Evolutionary conservation across 257 asterid species (phyloP), one percentile per base, ranked within the genome.

Genomic region (Linderniella brevidens): DNA sequence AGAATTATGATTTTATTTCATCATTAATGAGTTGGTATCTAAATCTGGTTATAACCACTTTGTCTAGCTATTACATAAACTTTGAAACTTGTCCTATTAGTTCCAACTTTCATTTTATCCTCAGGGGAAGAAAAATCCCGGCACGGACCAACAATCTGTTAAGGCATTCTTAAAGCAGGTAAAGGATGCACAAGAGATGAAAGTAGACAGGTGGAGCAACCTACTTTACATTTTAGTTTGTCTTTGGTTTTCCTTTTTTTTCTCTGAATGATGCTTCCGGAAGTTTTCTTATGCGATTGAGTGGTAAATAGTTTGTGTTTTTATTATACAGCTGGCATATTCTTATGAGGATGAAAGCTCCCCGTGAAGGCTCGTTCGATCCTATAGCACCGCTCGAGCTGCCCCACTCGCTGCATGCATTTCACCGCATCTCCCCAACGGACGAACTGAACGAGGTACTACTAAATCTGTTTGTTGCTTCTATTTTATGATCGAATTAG

Each of bases 121-220:
- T 19, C 47, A 90, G 99, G 99, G 99, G 56, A 90, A 79, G 69
- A 90, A 58, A 60, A 90, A 85, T 70, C 99, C 99, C 35, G 92
- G 92, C 51, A 81, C 93, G 37, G 72, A 79, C 73, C 37, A 58
- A 50, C 78, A 69, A 39, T 73, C 96, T 10, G 96, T 85, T 58
- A 69, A 74, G 73, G 58, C 68, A 48, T 79, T 90, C 67, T 64
- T 90, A 74, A 68, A 65, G 41, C 79, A 76, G 66, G 94, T 90
- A 13, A 85, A 59, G 76, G 63, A 71, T 17, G 93, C 94, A 6
- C 77, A 71, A 69, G 99, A 74, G 76, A 79, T 81, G 96, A 74
- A 74, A 75, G 61, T 90, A 18, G 98, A 90, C 78, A 90, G 98
- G 96, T 85, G 32, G 32, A 38, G 40, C 19, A 20, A 14, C 14